A percentile compares a stretch with the other conserved stretches of the same genome.
Conservation (phyloP, 306 rosid genomes). For the Cyclanthera cordifolia region DNA sequence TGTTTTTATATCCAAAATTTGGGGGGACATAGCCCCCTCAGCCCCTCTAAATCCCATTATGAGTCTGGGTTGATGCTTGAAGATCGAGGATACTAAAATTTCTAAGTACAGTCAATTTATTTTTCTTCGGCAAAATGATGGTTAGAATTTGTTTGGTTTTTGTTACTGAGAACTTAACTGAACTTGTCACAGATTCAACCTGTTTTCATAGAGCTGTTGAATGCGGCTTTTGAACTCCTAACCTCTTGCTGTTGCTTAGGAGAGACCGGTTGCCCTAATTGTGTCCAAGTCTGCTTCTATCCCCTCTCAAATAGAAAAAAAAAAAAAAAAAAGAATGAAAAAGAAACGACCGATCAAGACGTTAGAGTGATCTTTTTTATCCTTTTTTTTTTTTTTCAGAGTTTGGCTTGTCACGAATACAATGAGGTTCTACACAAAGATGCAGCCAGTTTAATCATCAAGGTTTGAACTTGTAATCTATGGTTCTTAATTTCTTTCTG, state of each 20-base stretch:
- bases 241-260: constrained; percentile 51
- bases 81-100: not conserved
- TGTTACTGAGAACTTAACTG: constrained; percentile 4
- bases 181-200: constrained; percentile 56
- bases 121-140: not conserved
- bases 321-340: too few species aligned
- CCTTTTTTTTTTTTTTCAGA: constrained; percentile 31
- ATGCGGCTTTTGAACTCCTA: constrained; percentile 73
- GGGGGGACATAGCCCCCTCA: too few species aligned
- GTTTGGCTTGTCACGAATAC: constrained; percentile 64
- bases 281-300: constrained; percentile 52
- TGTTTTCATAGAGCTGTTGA: constrained; percentile 50
- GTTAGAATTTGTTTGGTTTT: not conserved
- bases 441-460: constrained; percentile 66
- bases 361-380: not conserved
- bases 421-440: constrained; percentile 80
- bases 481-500: constrained; percentile 14
- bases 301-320: not conserved
- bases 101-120: not conserved
- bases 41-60: too few species aligned
- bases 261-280: constrained; percentile 69
- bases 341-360: too few species aligned
- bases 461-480: constrained; percentile 35
- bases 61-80: not conserved
- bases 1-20: too few species aligned